phyloP scores from a whole-genome alignment of 1,284 basidiomycete species.

The Cronartium quercuum region DNA sequence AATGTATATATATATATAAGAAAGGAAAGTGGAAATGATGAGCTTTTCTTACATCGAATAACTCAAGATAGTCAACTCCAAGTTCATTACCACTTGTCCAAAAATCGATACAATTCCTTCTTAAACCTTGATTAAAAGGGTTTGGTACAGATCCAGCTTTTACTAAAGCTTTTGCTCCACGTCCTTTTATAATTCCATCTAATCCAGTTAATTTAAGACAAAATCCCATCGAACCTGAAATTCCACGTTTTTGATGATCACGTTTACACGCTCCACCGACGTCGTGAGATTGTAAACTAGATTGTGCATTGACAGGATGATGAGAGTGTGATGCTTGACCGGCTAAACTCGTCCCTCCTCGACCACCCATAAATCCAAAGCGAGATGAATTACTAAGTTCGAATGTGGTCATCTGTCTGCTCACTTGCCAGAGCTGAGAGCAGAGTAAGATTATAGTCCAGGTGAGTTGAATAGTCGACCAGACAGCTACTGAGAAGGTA shows the following conservation, averaged over 20 bases:
- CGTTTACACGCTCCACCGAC: background rate
- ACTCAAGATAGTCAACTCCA: constrained; percentile 76
- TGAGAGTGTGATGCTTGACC: constrained; percentile 25
- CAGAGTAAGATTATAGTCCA: constrained; percentile 85
- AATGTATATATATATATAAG: background rate
- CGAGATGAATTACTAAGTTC: constrained; percentile 92
- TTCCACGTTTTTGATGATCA: background rate
- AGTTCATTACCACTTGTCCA: constrained; percentile 79
- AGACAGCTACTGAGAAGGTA: constrained; percentile 69
- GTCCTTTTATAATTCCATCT: constrained; percentile 84
- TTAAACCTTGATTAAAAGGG: constrained; percentile 81
- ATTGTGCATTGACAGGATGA: constrained; percentile 23
- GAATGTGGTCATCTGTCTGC: constrained; percentile 89
- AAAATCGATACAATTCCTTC: constrained; percentile 88
- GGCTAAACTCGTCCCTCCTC: constrained; percentile 25
- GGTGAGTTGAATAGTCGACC: constrained; percentile 82
- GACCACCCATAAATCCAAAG: constrained; percentile 92
- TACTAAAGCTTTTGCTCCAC: constrained; percentile 71
- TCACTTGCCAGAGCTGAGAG: constrained; percentile 84
- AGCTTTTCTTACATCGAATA: constrained; percentile 88
- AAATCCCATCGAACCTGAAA: constrained; percentile 54
- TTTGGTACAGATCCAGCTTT: constrained; percentile 63
- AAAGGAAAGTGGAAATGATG: too few relatives aligned
- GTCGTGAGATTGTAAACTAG: background rate
- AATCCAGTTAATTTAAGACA: constrained; percentile 82